A percentile compares a stretch with the other conserved stretches of the same genome.
These are phyloP conservation scores for Pseudogymnoascus pannorum DNA, from an alignment of 2,329 filamentous ascomycete genomes.

Conservation along the genomic window DNA sequence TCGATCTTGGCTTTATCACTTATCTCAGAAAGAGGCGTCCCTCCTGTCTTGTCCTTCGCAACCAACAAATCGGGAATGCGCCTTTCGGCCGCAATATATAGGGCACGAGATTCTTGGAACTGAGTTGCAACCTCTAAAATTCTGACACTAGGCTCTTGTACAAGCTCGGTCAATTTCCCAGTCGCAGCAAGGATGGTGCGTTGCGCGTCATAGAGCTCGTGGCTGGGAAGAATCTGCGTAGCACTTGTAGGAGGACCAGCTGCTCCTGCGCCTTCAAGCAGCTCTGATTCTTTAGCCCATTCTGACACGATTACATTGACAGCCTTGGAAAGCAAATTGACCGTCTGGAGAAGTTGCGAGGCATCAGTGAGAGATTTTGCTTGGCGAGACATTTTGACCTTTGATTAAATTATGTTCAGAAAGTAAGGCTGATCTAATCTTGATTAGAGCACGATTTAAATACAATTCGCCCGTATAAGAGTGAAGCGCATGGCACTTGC, in stretches of 20 bases:
- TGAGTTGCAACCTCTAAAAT: conserved; percentile 30
- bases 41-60: conserved; percentile 20
- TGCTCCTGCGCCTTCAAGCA: conserved; percentile 22
- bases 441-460: no score
- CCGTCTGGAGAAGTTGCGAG: conserved; percentile 7
- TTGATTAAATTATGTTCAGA: no score
- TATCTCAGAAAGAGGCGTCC: conserved; percentile 25
- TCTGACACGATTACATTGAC: conserved; percentile 12
- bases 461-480: no score
- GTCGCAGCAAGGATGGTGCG: conserved; percentile 28
- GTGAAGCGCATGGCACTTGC: no score
- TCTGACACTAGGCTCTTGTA: conserved; percentile 27
- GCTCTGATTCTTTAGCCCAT: conserved; percentile 9
- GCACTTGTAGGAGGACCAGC: neutral
- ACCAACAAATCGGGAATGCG: conserved; percentile 31
- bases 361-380: conserved; percentile 12
- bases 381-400: neutral
- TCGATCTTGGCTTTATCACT: conserved; percentile 25
- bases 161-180: conserved; percentile 30
- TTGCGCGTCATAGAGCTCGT: conserved; percentile 28
- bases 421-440: no score
- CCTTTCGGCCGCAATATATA: conserved; percentile 30
- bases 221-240: no score
- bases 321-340: conserved; percentile 9
- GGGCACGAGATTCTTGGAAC: conserved; percentile 30